Evolutionary conservation across 202 grass and related monocot species (phyloP).

Genomic region (Saccharum hybrid): DNA sequence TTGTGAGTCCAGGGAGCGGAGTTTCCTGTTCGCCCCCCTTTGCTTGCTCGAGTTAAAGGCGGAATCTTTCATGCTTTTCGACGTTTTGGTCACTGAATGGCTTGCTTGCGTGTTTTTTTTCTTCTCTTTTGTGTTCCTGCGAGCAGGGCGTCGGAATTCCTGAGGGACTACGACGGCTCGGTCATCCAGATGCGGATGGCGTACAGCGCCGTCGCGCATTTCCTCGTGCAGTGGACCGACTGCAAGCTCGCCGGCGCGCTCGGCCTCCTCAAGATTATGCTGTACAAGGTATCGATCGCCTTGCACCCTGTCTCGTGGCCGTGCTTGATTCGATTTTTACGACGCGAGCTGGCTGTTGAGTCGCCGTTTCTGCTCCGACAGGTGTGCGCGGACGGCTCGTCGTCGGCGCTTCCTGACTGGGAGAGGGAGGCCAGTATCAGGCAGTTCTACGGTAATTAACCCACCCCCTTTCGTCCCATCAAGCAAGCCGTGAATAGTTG

Average conservation of each 20-base stretch:
- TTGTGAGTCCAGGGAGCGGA: slow-evolving; percentile 46
- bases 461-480: background rate
- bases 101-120: background rate
- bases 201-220: slow-evolving; percentile 70
- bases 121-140: background rate
- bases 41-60: background rate
- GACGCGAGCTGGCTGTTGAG: background rate
- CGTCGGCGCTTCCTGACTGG: slow-evolving; percentile 53
- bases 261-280: slow-evolving; percentile 71
- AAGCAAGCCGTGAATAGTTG: background rate
- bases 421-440: slow-evolving; percentile 74
- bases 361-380: slow-evolving; percentile 6
- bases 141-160: slow-evolving; percentile 63
- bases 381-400: slow-evolving; percentile 58
- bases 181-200: slow-evolving; percentile 78
- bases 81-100: background rate
- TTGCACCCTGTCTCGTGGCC: background rate
- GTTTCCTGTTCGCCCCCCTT: background rate
- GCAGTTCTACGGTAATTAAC: slow-evolving; percentile 63
- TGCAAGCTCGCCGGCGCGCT: slow-evolving; percentile 71
- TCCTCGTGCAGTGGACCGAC: slow-evolving; percentile 77
- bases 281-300: slow-evolving; percentile 49
- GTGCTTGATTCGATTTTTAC: background rate
- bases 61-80: background rate
- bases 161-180: slow-evolving; percentile 67